Percentiles rank a stretch among this genome's conserved stretches.
phyloP scores from a whole-genome alignment of 768 basidiomycete genomes.

The Auriscalpium vulgare region DNA sequence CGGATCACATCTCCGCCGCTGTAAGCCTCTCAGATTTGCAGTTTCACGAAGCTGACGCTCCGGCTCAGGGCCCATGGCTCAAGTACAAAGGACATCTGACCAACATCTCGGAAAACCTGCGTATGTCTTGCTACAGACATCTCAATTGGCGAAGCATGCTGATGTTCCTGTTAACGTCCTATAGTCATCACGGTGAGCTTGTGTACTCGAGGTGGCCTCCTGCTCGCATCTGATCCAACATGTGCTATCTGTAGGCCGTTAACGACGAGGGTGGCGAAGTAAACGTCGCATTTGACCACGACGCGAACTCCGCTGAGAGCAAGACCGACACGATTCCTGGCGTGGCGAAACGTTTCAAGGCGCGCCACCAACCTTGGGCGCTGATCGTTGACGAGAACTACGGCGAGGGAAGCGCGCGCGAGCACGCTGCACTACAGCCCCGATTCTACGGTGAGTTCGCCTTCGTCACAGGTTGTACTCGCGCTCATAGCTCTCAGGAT shows the following conservation, averaged over 20 bases:
- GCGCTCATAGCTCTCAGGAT: conserved; percentile 40
- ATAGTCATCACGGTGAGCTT: conserved; percentile 72
- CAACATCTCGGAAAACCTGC: conserved; percentile 92
- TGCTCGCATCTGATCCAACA: neutral
- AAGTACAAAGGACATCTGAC: conserved; percentile 97
- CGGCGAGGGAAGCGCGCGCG: conserved; percentile 95
- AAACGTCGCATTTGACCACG: conserved; percentile 83
- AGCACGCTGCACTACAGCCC: conserved; percentile 96
- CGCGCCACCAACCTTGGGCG: conserved; percentile 82
- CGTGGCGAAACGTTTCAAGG: conserved; percentile 84
- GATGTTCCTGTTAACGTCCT: neutral
- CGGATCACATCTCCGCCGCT: conserved; percentile 97
- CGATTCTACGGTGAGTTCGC: conserved; percentile 72
- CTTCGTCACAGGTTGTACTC: neutral
- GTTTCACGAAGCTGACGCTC: neutral
- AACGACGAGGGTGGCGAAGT: conserved; percentile 94
- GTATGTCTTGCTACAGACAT: conserved; percentile 37
- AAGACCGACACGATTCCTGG: conserved; percentile 78
- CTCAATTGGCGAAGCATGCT: neutral
- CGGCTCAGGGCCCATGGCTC: conserved; percentile 82
- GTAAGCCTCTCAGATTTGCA: conserved; percentile 31
- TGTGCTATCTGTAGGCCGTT: conserved; percentile 45
- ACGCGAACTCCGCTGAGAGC: conserved; percentile 34
- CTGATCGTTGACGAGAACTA: conserved; percentile 95
- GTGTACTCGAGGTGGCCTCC: too few species aligned